Evolutionary conservation across 2,329 filamentous ascomycete genomes (phyloP).

Genomic region (Fusarium xylarioides): DNA sequence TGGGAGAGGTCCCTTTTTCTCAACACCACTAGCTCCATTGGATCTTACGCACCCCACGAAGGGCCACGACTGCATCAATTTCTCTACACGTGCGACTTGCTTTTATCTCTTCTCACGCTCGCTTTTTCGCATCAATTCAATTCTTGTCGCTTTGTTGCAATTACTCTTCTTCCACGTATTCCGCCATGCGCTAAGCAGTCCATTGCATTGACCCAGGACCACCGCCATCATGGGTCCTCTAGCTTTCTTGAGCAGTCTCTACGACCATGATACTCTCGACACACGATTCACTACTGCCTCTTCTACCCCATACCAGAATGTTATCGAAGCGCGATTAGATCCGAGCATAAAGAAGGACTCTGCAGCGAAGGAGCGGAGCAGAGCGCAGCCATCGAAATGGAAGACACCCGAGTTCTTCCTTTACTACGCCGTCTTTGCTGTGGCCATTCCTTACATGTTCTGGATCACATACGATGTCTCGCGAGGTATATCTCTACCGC

Average conservation of each 20-base stretch:
- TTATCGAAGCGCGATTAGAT: conserved; percentile 61
- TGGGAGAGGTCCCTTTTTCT: conserved; percentile 36
- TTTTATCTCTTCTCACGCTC: conserved; percentile 6
- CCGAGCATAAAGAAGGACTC: conserved; percentile 47
- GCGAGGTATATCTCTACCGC: conserved; percentile 64
- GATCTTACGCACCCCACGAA: conserved; percentile 28
- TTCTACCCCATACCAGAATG: conserved; percentile 69
- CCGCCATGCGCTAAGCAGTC: conserved; percentile 38
- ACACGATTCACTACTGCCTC: conserved; percentile 75
- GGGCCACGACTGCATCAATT: conserved; percentile 40
- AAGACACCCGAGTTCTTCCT: conserved; percentile 84
- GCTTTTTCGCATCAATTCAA: not conserved
- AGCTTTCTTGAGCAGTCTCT: conserved; percentile 62
- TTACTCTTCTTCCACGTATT: not conserved
- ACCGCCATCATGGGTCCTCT: conserved; percentile 53
- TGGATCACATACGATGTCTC: conserved; percentile 90
- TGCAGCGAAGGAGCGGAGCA: conserved; percentile 50
- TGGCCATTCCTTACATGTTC: conserved; percentile 85
- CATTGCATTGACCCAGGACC: conserved; percentile 18
- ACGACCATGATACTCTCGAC: conserved; percentile 71
- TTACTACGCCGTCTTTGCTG: conserved; percentile 76
- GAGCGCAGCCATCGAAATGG: conserved; percentile 77
- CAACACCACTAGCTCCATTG: conserved; percentile 31
- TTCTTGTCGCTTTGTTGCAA: not conserved
- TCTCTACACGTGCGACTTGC: not conserved